These are phyloP conservation scores for Ricinus communis DNA, from an alignment of 345 rosid genomes.

Conservation along the genomic window DNA sequence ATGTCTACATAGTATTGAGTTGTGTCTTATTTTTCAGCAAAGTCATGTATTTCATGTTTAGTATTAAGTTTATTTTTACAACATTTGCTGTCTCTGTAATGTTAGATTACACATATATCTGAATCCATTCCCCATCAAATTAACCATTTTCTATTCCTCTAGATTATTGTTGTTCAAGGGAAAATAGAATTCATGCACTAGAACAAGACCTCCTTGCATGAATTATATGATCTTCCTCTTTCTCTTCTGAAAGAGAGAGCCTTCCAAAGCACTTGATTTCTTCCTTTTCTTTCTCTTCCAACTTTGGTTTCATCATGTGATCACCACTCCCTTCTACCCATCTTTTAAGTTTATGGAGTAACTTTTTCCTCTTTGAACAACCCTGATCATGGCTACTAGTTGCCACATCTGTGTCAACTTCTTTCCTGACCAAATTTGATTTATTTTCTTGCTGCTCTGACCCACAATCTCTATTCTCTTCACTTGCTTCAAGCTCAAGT, in stretches of 20 bases:
- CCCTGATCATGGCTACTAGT: conserved; percentile 19
- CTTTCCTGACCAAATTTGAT: conserved; percentile 12
- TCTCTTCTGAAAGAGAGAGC: conserved; percentile 15
- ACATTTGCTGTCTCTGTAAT: no score
- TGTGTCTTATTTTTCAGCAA: no score
- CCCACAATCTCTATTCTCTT: conserved; percentile 21
- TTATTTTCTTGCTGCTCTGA: conserved; percentile 30
- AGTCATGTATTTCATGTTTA: no score
- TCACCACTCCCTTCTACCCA: conserved; percentile 69
- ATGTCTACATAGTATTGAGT: no score
- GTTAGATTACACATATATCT: no score
- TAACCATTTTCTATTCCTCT: not conserved
- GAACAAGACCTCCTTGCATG: conserved; percentile 53
- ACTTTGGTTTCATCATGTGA: conserved; percentile 32
- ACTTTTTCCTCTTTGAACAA: conserved; percentile 45
- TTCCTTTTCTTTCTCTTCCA: conserved; percentile 39
- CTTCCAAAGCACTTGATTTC: conserved; percentile 20
- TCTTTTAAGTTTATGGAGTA: conserved; percentile 57
- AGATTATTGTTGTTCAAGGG: not conserved
- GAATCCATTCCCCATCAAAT: not conserved
- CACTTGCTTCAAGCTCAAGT: conserved; percentile 26
- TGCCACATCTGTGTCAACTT: not conserved
- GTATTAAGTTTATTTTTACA: no score
- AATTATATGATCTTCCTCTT: conserved; percentile 31
- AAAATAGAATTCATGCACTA: conserved; percentile 26